Base-by-base conservation (phyloP, 148 eudicot species). In the Rhododendron henanense region DNA sequence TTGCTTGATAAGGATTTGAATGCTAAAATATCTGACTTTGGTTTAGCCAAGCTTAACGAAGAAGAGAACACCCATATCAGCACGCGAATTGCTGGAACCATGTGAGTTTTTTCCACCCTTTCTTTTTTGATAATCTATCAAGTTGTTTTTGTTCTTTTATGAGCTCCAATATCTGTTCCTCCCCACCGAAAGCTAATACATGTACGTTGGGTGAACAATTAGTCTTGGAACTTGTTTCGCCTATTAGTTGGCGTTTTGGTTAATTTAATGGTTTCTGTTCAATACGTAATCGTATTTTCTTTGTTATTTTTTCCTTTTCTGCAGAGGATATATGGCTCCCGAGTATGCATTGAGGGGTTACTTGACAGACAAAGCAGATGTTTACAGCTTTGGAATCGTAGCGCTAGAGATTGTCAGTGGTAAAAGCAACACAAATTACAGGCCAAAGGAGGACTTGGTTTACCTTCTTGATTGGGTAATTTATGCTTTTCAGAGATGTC, bases 401-500 rank as follows among this genome's bases (percentile, higher is more conserved):
- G 85, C 89, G 37, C 85, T 93, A 81, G 95, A 91, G 88, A 86
- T 90, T 86, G 92, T 93, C 9, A 93, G 93, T 74, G 94, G 95
- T 81, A 92, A 90, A 86, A 92, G 93, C 82, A 93, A 92, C 87
- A 93, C 93, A 53, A 91, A 78, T 78, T 92, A 89, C 74, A 84
- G 92, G 86, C 93, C 95, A 4, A 91, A 79, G 79, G 93, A 93
- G 74, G 94, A 93, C 18, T 91, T 89, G 48, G 91, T 90, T 82
- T 93, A 92, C 85, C 94, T 93, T 83, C 93, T 93, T 50, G 95
- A 93, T 78, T 93, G 95, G 95, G 94, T 93, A 89, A 86, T 16
- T 21, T 23, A 67, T 9, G 35, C 51, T 23, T 81, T 59, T 37
- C 61, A 23, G 11, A n/a, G 3, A 35, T 39, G 2, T 82, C 21